Conservation (phyloP, 2,329 filamentous ascomycete genomes). For the Penicillium sp. region DNA sequence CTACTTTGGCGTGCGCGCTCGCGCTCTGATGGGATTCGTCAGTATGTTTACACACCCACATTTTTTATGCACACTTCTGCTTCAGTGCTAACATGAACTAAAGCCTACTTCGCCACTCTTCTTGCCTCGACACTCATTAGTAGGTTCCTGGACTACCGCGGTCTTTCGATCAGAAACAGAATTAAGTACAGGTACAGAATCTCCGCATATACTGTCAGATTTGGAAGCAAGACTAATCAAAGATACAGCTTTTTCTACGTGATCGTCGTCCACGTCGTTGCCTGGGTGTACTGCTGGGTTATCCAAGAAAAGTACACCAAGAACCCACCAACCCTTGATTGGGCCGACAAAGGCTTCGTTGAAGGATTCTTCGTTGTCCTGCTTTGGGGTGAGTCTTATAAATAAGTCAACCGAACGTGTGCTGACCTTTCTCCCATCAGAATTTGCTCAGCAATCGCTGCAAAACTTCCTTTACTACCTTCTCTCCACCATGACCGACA, state of each 20-base stretch:
- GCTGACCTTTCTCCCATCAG: conserved; percentile 10
- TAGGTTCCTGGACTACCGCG: conserved; percentile 47
- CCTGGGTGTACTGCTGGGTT: conserved; percentile 56
- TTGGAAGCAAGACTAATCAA: background rate
- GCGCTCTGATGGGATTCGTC: conserved; percentile 51
- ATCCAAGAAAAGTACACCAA: conserved; percentile 53
- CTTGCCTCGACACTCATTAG: conserved; percentile 50
- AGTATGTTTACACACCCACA: conserved; percentile 13
- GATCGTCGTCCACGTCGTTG: conserved; percentile 46
- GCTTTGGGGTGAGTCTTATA: conserved; percentile 42
- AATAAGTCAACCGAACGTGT: rapidly evolving
- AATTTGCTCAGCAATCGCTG: conserved; percentile 52
- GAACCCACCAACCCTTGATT: conserved; percentile 44
- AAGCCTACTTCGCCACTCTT: conserved; percentile 43
- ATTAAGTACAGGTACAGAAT: conserved; percentile 36
- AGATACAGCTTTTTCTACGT: conserved; percentile 47
- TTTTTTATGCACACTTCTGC: background rate
- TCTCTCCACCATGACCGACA: conserved; percentile 56
- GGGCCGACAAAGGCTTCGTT: conserved; percentile 46
- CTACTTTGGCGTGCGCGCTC: conserved; percentile 49
- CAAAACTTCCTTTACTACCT: conserved; percentile 61
- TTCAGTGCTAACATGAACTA: background rate
- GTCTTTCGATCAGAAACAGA: conserved; percentile 42
- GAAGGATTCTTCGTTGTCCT: conserved; percentile 52
- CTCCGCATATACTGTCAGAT: rapidly evolving